Percentiles rank a stretch among this genome's conserved stretches.
These are phyloP conservation scores for Aureobasidium zeae DNA, from an alignment of 2,329 filamentous ascomycete species.

Conservation along the genomic window DNA sequence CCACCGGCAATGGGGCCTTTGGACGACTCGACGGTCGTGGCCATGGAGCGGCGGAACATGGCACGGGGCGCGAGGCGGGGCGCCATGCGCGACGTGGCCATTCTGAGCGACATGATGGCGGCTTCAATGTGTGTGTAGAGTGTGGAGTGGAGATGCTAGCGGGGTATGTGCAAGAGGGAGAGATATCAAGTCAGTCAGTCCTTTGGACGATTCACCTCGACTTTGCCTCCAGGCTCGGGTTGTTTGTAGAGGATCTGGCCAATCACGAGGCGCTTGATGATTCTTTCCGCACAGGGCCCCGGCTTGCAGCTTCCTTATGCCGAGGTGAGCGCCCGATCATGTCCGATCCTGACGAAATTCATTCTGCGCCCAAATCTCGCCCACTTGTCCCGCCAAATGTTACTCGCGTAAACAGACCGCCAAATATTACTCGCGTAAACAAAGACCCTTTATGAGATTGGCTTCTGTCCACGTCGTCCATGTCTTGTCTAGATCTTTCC, in stretches of 20 bases:
- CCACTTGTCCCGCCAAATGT: background rate
- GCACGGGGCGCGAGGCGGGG: constrained; percentile 21
- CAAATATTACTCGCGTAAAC: too few relatives aligned
- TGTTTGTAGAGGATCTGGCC: background rate
- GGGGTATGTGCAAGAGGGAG: background rate
- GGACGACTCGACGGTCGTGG: constrained; percentile 28
- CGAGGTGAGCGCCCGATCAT: constrained; percentile 4
- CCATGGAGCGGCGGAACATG: constrained; percentile 28
- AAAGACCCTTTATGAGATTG: too few relatives aligned
- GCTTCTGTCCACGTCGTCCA: background rate
- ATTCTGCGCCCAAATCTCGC: constrained; percentile 2
- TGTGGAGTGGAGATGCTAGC: constrained; percentile 19
- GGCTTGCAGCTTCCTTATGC: constrained; percentile 2
- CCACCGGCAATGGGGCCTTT: constrained; percentile 25
- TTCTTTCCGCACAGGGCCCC: background rate
- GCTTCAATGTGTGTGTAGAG: constrained; percentile 16
- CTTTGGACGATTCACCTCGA: too few relatives aligned
- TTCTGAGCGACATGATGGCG: constrained; percentile 27
- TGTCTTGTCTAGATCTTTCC: background rate
- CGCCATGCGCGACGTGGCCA: constrained; percentile 30
- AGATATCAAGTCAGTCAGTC: too few relatives aligned
- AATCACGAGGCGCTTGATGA: constrained; percentile 11
- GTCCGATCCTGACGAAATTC: background rate
- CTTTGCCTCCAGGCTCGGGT: too few relatives aligned
- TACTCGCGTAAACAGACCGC: too few relatives aligned